These are phyloP conservation scores for Arabidopsis lyrata DNA, from an alignment of 441 rosid species.

Conservation along the genomic window DNA sequence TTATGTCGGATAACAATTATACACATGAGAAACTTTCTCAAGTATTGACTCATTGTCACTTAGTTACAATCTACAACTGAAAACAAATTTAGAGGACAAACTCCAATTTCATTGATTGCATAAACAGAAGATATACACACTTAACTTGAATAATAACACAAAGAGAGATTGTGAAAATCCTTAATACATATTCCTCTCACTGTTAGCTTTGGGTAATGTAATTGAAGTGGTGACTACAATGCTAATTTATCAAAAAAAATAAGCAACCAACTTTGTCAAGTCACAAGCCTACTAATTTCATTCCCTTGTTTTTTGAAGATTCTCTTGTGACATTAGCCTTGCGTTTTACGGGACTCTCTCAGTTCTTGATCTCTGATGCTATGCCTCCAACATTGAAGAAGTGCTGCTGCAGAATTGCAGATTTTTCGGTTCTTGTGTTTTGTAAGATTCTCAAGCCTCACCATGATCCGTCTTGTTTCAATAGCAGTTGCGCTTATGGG, in stretches of 20 bases:
- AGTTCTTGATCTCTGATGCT: conserved; percentile 10
- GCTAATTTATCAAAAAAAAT: background rate
- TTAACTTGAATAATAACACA: conserved; percentile 4
- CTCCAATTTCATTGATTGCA: background rate
- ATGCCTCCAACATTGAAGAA: conserved; percentile 27
- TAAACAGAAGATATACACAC: conserved; percentile 11
- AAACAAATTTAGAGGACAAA: background rate
- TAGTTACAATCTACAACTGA: background rate
- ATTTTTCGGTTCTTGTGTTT: conserved; percentile 32
- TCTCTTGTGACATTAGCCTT: background rate
- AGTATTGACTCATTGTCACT: background rate
- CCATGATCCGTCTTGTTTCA: conserved; percentile 24
- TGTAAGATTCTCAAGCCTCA: conserved; percentile 24
- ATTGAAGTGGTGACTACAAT: background rate
- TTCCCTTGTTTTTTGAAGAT: background rate
- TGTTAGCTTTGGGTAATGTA: background rate
- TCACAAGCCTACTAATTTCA: background rate
- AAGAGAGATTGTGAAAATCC: background rate
- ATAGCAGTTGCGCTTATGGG: conserved; percentile 5
- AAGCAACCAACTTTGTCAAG: background rate
- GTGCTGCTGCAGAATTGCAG: conserved; percentile 5
- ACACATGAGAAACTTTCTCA: background rate
- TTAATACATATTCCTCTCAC: background rate
- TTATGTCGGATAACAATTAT: background rate
- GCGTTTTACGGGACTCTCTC: background rate